Percentiles rank a stretch among this genome's conserved stretches.
These are phyloP conservation scores for Chlorella ohadii DNA, from an alignment of 139 green algal genomes.

Conservation along the genomic window DNA sequence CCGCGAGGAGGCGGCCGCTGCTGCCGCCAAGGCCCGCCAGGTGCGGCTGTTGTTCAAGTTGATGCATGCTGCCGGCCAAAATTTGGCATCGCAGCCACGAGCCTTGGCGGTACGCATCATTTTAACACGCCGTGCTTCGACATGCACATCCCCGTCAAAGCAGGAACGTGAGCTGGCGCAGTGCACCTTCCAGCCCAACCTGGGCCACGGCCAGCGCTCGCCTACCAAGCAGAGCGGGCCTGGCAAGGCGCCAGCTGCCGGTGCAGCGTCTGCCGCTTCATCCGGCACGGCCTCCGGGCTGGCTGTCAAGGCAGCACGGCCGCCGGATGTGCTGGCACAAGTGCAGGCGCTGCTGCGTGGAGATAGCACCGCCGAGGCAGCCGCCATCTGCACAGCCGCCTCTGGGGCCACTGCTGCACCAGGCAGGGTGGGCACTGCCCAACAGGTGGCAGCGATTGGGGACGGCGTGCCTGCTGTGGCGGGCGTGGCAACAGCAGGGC, in stretches of 20 bases:
- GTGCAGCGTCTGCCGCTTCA: neutral
- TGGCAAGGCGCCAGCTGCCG: neutral
- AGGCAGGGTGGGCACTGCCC: neutral
- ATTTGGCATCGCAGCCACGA: too few species aligned
- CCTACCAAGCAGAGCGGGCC: neutral
- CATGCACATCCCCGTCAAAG: neutral
- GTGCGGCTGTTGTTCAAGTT: neutral
- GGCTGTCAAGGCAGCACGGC: neutral
- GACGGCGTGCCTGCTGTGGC: neutral
- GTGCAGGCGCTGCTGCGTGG: slow-evolving; percentile 12
- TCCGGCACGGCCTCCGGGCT: neutral
- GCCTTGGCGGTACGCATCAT: neutral
- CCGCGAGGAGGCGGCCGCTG: neutral
- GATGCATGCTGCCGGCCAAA: neutral
- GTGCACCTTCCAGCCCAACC: slow-evolving; percentile 11
- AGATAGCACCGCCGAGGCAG: neutral
- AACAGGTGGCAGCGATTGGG: neutral
- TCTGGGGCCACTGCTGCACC: neutral
- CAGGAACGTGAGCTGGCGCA: neutral
- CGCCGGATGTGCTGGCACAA: neutral
- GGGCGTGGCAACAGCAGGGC: neutral
- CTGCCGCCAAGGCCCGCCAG: neutral
- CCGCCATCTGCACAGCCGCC: neutral
- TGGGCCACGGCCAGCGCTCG: neutral
- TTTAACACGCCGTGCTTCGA: neutral